Percentiles rank a stretch among this genome's conserved stretches.
phyloP scores from a whole-genome alignment of 2,329 filamentous ascomycete genomes.

The Xylariomycetidae sp. region DNA sequence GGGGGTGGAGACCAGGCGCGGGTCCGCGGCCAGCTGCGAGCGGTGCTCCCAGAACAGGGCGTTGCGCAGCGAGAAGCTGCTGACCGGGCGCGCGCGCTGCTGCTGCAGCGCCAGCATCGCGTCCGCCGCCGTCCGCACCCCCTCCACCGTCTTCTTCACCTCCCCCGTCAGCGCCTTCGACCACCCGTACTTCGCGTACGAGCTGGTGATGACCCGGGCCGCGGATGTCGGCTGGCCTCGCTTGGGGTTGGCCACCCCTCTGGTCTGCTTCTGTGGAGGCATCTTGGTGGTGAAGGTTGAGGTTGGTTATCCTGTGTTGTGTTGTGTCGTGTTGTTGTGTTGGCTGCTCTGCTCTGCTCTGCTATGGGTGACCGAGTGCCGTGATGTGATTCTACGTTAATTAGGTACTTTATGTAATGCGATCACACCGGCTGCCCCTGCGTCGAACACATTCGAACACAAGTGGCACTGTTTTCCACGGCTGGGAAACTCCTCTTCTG shows the following conservation, averaged over 20 bases:
- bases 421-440: too few relatives aligned
- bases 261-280: conserved; percentile 1
- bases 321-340: neutral
- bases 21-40: conserved; percentile 9
- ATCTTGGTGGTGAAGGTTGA: neutral
- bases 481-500: too few relatives aligned
- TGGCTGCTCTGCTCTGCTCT: too few relatives aligned
- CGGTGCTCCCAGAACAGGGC: conserved; percentile 23
- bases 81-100: conserved; percentile 9
- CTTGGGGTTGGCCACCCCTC: conserved; percentile 6
- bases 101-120: conserved; percentile 18
- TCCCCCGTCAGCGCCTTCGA: conserved; percentile 10
- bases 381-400: too few relatives aligned
- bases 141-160: conserved; percentile 8
- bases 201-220: conserved; percentile 13
- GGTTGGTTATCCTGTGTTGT: neutral
- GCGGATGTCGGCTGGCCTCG: conserved; percentile 12
- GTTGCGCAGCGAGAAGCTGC: conserved; percentile 10
- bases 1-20: conserved; percentile 14
- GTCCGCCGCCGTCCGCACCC: conserved; percentile 6
- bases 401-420: too few relatives aligned
- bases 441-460: too few relatives aligned
- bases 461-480: too few relatives aligned
- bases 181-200: conserved; percentile 18
- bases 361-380: too few relatives aligned